Conservation (phyloP, 1,284 basidiomycete genomes). For the Malassezia caprae region DNA sequence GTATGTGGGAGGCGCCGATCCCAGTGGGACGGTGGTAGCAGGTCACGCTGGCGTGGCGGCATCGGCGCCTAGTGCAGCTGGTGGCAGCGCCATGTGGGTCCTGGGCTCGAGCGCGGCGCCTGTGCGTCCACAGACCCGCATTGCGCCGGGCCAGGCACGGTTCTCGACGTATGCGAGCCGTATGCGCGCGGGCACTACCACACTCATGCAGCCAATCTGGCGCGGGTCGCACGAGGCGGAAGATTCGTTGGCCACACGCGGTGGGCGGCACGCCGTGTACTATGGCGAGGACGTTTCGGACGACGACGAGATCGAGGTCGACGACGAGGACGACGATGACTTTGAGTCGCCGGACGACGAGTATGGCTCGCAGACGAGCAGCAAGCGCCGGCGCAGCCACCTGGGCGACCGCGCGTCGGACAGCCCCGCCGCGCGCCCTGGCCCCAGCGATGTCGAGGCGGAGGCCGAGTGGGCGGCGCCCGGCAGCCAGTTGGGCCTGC, state of each 20-base stretch:
- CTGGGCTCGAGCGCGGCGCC: slow-evolving; percentile 15
- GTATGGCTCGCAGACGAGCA: slow-evolving; percentile 16
- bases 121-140: slow-evolving; percentile 22
- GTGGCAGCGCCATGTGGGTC: slow-evolving; percentile 5
- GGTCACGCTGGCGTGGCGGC: not conserved
- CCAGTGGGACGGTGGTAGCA: not conserved
- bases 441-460: slow-evolving; percentile 22
- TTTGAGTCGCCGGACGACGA: slow-evolving; percentile 20
- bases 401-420: not conserved
- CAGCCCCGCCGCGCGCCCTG: not conserved
- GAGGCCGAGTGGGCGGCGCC: slow-evolving; percentile 23
- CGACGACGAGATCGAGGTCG: slow-evolving; percentile 24
- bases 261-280: slow-evolving; percentile 17
- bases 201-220: slow-evolving; percentile 77
- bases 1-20: not conserved
- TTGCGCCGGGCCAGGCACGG: slow-evolving; percentile 57
- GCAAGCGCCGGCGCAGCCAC: slow-evolving; percentile 18
- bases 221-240: slow-evolving; percentile 5
- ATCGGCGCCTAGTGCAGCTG: not conserved
- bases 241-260: slow-evolving; percentile 4
- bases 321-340: slow-evolving; percentile 6
- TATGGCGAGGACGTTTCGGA: slow-evolving; percentile 33
- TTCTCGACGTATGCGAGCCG: slow-evolving; percentile 78
- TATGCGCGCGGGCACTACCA: slow-evolving; percentile 79
- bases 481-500: slow-evolving; percentile 70